phyloP scores from a whole-genome alignment of 768 basidiomycete species.

The Heimioporus sp. region DNA sequence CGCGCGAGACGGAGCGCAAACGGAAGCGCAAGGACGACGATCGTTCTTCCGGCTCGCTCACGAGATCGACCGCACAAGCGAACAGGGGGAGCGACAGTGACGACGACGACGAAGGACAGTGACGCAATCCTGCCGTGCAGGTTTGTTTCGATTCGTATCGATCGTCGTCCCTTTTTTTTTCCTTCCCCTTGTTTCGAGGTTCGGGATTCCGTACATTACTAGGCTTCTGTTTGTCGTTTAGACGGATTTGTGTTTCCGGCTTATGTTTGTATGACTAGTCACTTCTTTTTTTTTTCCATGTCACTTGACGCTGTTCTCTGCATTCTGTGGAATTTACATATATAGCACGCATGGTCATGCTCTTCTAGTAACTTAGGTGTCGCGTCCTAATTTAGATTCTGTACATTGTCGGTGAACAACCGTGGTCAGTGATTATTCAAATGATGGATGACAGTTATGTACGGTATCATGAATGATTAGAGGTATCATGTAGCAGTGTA shows the following conservation, averaged over 20 bases:
- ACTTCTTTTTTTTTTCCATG: background rate
- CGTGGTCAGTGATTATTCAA: background rate
- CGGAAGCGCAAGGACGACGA: conserved; percentile 30
- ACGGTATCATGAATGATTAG: background rate
- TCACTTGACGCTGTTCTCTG: conserved; percentile 5
- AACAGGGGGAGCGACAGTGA: background rate
- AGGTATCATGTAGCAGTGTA: background rate
- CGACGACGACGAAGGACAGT: conserved; percentile 18
- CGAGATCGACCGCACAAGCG: conserved; percentile 1
- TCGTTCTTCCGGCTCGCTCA: conserved; percentile 2
- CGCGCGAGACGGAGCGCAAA: conserved; percentile 36
- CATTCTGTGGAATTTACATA: conserved; percentile 3
- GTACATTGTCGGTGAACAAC: background rate
- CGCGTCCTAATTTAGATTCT: conserved; percentile 8
- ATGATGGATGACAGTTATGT: no score
- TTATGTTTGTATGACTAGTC: conserved; percentile 15
- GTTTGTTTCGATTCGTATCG: background rate
- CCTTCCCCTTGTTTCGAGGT: background rate
- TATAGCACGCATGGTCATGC: background rate
- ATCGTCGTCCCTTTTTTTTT: background rate
- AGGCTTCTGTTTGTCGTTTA: conserved; percentile 1
- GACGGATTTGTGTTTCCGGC: conserved; percentile 3
- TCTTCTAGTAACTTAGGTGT: conserved; percentile 5
- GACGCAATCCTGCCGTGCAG: conserved; percentile 14
- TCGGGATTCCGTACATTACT: background rate